These are phyloP conservation scores for Solanum microdontum DNA, from an alignment of 257 asterid genomes.

Conservation along the genomic window DNA sequence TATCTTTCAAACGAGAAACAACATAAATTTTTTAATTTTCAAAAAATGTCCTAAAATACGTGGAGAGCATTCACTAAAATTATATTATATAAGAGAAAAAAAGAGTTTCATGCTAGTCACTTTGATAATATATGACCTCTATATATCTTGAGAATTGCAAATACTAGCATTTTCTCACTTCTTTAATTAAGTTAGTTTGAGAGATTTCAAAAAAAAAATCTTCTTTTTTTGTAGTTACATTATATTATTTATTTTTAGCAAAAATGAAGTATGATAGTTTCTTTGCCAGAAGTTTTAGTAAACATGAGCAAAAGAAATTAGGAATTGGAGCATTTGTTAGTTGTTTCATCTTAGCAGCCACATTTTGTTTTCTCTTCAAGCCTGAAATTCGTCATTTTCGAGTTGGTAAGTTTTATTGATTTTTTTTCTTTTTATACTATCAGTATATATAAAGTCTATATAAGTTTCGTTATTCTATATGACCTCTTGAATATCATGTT, in stretches of 20 bases:
- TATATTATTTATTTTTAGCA: neutral
- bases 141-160: neutral
- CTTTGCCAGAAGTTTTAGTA: constrained; percentile 24
- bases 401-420: neutral
- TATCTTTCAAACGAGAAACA: neutral
- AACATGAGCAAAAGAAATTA: constrained; percentile 22
- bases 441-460: neutral
- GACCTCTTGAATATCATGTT: neutral
- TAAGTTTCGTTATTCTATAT: neutral
- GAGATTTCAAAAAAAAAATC: neutral
- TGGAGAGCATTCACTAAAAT: constrained; percentile 15
- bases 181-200: neutral
- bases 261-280: constrained; percentile 18
- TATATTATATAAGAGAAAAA: neutral
- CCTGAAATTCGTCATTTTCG: neutral
- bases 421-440: neutral
- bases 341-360: constrained; percentile 23
- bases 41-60: neutral
- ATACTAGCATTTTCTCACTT: constrained; percentile 1
- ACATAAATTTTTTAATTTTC: neutral
- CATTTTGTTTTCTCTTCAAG: constrained; percentile 19
- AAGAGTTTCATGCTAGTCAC: neutral
- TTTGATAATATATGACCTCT: neutral
- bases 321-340: constrained; percentile 22
- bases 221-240: neutral